Percentiles rank a stretch among this genome's conserved stretches.
phyloP scores from a whole-genome alignment of 495 filamentous ascomycete genomes.

The Penicillium turbatum region DNA sequence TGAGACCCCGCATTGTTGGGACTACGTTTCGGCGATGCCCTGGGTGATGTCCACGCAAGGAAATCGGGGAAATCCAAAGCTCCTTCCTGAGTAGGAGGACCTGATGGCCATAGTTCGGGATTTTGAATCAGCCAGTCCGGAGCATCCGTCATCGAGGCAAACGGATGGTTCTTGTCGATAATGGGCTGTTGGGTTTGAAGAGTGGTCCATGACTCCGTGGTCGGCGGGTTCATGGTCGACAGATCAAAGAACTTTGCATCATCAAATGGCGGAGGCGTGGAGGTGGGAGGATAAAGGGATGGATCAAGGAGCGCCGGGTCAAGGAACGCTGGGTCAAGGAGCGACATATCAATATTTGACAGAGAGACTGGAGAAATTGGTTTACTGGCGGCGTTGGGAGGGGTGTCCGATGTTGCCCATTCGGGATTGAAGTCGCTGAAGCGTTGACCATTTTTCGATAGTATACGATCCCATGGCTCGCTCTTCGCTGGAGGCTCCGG shows the following conservation, averaged over 20 bases:
- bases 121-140: not conserved
- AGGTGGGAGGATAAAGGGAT: not conserved
- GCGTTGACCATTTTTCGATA: slow-evolving; percentile 4
- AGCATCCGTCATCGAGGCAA: not conserved
- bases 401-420: not conserved
- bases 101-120: not conserved
- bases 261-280: not conserved
- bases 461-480: slow-evolving; percentile 4
- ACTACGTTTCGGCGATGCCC: too few species aligned
- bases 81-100: not conserved
- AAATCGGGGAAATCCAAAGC: slow-evolving; percentile 6
- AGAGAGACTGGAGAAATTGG: not conserved
- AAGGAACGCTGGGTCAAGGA: not conserved
- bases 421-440: slow-evolving; percentile 3
- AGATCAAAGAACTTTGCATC: not conserved
- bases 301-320: not conserved
- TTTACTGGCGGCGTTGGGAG: not conserved
- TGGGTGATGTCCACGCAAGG: not conserved
- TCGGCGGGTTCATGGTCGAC: too few species aligned
- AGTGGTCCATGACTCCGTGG: not conserved
- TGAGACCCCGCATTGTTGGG: too few species aligned
- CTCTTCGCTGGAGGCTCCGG: not conserved
- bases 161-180: not conserved
- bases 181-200: too few species aligned
- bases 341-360: not conserved